Evolutionary conservation across 768 basidiomycete genomes (phyloP), one percentile per base, ranked within the genome.

Genomic region (Lactarius deliciosus): DNA sequence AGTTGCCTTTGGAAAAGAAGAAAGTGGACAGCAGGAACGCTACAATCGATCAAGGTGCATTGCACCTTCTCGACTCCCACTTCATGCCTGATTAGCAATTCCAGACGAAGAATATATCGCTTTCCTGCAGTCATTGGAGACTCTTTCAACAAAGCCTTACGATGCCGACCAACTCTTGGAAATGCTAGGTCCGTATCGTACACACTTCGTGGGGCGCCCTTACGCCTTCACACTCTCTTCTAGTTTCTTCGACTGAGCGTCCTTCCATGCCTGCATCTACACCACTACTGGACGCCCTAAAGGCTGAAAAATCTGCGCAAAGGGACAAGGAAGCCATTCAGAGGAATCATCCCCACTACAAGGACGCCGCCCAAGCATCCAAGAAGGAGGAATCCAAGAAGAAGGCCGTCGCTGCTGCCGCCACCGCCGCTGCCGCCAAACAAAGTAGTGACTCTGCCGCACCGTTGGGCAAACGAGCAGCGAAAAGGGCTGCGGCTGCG

Each of bases 251-350:
- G 3, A 81, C 80, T 13, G 87, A 87, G 69, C 81, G 84, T 1
- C 77, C 82, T 0, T 79, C 84, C 1, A 81, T 79, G 54, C 91
- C 92, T 2, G 95, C 88, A 69, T 89, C 91, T 0, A 97, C 96
- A 0, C 96, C 96, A 0, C 84, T 98, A 25, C 86, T 99, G 57
- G 96, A 96, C 74, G 93, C 95, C 1, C 86, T 98, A 69, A 92
- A 94, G 70, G 91, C 92, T 0, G 90, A 93, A 75, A 91, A 89
- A 73, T 81, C 76, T 38, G 79, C 79, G 0, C 84, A 86, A 72
- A 88, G 84, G 72, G 91, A 90, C 74, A 92, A 87, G 72, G 87
- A 89, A 71, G 78, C 85, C 34, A 91, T 88, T 64, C 78, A 87
- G 38, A 85, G 88, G 45, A 89, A 86, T 64, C 89, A 92, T 45